Conservation (phyloP, 306 rosid species). For the Quercus rubra region DNA sequence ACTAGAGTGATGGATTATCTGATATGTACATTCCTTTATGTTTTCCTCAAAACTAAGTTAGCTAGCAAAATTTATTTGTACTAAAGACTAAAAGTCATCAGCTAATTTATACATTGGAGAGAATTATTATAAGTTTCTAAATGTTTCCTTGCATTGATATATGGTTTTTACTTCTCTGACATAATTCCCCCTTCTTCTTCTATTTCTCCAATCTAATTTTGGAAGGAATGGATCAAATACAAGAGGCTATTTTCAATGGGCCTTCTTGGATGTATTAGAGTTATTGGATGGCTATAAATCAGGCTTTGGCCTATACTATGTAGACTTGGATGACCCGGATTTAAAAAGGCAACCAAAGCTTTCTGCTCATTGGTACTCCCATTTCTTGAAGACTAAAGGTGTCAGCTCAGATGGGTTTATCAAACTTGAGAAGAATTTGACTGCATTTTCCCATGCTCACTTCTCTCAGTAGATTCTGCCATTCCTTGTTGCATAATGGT, state of each 20-base stretch:
- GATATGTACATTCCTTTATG: neutral
- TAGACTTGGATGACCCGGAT: conserved; percentile 39
- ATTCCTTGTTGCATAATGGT: neutral
- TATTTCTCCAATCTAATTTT: neutral
- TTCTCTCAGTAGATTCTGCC: neutral
- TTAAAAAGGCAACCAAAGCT: conserved; percentile 44
- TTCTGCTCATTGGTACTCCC: conserved; percentile 39
- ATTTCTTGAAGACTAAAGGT: conserved; percentile 22
- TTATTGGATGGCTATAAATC: conserved; percentile 27
- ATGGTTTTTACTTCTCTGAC: neutral
- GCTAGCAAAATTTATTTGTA: neutral
- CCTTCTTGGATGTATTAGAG: conserved; percentile 39
- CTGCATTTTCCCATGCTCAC: neutral
- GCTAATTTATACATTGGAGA: neutral
- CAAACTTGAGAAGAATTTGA: conserved; percentile 11
- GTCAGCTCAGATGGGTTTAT: conserved; percentile 17
- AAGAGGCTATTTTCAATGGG: conserved; percentile 44
- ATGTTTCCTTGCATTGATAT: neutral
- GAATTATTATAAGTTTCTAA: neutral
- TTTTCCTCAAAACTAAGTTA: neutral
- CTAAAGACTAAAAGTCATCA: neutral
- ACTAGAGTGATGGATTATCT: neutral
- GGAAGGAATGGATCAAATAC: conserved; percentile 41
- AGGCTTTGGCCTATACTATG: conserved; percentile 34
- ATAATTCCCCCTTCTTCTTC: too few species aligned